Evolutionary conservation across 495 filamentous ascomycete genomes (phyloP).

Genomic region (Penicillium coprophilum): DNA sequence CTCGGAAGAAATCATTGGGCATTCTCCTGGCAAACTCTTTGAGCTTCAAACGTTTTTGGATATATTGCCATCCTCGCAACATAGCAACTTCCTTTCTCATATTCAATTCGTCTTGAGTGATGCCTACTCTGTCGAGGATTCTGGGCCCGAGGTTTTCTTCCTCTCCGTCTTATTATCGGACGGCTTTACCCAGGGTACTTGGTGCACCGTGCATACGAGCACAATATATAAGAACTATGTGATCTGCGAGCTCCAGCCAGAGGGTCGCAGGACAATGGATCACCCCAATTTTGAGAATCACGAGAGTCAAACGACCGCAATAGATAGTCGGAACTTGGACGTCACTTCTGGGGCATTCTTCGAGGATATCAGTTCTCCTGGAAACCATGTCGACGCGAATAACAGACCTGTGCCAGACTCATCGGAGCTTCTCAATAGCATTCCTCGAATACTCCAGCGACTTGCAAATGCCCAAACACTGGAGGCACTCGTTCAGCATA

Average conservation of each 20-base stretch:
- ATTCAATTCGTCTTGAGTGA: constrained; percentile 73
- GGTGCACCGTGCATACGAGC: constrained; percentile 83
- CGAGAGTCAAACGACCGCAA: constrained; percentile 31
- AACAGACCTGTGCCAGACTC: constrained; percentile 50
- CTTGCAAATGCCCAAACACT: constrained; percentile 67
- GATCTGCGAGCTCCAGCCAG: constrained; percentile 84
- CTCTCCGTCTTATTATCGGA: constrained; percentile 58
- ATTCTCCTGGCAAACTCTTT: constrained; percentile 74
- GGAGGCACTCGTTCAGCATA: constrained; percentile 34
- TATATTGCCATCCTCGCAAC: constrained; percentile 73
- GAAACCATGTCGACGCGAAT: constrained; percentile 35
- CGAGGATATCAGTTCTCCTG: background rate
- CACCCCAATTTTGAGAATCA: constrained; percentile 36
- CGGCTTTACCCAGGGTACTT: constrained; percentile 58
- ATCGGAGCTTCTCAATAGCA: constrained; percentile 82
- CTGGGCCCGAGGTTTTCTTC: constrained; percentile 81
- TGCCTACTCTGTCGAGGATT: constrained; percentile 56
- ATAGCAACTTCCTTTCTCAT: constrained; percentile 71
- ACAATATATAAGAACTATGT: constrained; percentile 57
- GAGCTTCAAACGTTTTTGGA: constrained; percentile 67
- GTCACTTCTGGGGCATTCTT: constrained; percentile 2
- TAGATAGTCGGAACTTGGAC: background rate
- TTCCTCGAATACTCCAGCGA: constrained; percentile 82
- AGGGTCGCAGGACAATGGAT: constrained; percentile 50
- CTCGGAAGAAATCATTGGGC: constrained; percentile 69